Evolutionary conservation across 2,329 filamentous ascomycete species (phyloP).

Genomic region (Hypoxylon sp.): DNA sequence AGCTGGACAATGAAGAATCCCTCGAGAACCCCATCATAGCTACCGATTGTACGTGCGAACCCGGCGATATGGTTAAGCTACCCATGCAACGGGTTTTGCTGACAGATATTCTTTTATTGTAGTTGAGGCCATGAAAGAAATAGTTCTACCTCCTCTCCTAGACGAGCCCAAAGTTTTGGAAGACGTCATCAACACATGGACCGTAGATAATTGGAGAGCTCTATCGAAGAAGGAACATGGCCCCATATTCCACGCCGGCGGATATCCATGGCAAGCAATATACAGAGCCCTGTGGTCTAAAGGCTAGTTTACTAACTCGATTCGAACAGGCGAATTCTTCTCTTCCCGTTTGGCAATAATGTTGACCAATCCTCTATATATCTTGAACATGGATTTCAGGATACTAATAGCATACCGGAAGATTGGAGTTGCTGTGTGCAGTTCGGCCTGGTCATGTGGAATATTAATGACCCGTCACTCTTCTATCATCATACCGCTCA

Average conservation of each 20-base stretch:
- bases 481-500: conserved; percentile 87
- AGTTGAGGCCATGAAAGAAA: conserved; percentile 89
- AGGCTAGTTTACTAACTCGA: conserved; percentile 40
- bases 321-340: conserved; percentile 82
- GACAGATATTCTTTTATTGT: conserved; percentile 46
- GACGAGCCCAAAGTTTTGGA: conserved; percentile 85
- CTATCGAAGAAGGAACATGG: conserved; percentile 87
- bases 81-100: conserved; percentile 41
- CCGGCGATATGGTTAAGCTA: conserved; percentile 13
- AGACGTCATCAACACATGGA: conserved; percentile 86
- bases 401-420: conserved; percentile 79
- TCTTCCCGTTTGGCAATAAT: conserved; percentile 96
- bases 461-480: conserved; percentile 90
- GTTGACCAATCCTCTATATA: conserved; percentile 96
- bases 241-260: conserved; percentile 87
- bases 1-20: conserved; percentile 65
- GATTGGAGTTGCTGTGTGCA: conserved; percentile 98
- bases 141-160: conserved; percentile 78
- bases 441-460: conserved; percentile 94
- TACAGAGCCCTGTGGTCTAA: conserved; percentile 10
- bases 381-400: conserved; percentile 92
- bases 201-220: conserved; percentile 85
- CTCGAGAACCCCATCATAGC: conserved; percentile 65
- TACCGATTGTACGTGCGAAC: conserved; percentile 65
- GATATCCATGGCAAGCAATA: conserved; percentile 81